Conservation (phyloP, 2,329 filamentous ascomycete species). For the Aspergillus sp. region DNA sequence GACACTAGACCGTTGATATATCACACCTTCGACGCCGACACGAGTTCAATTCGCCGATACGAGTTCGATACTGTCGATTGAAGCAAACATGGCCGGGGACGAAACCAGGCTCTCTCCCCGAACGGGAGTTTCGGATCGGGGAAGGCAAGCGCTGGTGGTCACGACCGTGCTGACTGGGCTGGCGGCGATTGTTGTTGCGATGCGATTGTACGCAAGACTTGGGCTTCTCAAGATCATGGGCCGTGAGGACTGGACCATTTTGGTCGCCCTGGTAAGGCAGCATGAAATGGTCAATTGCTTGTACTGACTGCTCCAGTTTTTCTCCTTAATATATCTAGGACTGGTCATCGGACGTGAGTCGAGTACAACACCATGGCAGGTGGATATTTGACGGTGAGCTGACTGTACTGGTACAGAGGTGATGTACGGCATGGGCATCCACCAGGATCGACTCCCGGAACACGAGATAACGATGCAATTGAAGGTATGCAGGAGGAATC, state of each 20-base stretch:
- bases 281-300: too few relatives aligned
- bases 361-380: too few relatives aligned
- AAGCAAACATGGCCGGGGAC: too few relatives aligned
- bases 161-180: conserved; percentile 20
- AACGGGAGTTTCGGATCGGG: conserved; percentile 10
- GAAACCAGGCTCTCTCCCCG: too few relatives aligned
- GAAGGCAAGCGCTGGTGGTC: conserved; percentile 20
- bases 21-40: too few relatives aligned
- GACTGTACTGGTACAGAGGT: conserved; percentile 15
- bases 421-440: conserved; percentile 18
- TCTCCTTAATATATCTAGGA: conserved; percentile 19
- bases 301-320: conserved; percentile 10
- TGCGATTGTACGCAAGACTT: conserved; percentile 20
- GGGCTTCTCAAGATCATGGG: conserved; percentile 23
- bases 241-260: conserved; percentile 25
- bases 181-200: conserved; percentile 15
- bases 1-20: too few relatives aligned
- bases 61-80: too few relatives aligned
- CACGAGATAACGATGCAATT: conserved; percentile 14
- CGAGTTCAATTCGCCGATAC: too few relatives aligned
- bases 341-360: conserved; percentile 21
- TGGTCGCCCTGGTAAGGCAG: conserved; percentile 16
- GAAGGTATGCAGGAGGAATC: conserved; percentile 11
- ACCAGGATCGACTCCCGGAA: conserved; percentile 10
- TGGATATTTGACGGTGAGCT: neutral